phyloP scores from a whole-genome alignment of 148 eudicot species.

The Nyssa sinensis region DNA sequence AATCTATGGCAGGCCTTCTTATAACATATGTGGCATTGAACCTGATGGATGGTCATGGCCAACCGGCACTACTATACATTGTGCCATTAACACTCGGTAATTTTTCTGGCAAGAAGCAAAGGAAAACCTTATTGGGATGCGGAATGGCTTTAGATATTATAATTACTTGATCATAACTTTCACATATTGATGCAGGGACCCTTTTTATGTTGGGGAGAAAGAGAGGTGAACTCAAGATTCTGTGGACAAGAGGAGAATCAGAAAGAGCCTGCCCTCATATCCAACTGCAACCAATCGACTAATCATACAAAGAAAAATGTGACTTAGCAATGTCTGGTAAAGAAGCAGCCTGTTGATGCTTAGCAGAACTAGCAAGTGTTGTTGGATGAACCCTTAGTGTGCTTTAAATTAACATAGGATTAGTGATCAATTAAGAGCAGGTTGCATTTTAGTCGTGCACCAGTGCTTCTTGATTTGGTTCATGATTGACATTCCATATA shows the following conservation, averaged over 20 bases:
- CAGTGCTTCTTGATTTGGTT: neutral
- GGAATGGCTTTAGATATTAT: no score
- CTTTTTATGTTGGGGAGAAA: conserved; percentile 49
- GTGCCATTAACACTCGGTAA: conserved; percentile 79
- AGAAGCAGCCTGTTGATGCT: neutral
- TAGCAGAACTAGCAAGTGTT: neutral
- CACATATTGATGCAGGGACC: conserved; percentile 44
- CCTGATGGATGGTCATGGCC: conserved; percentile 92
- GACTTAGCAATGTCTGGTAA: neutral
- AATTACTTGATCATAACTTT: no score
- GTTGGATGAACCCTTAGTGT: neutral
- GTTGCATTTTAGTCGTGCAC: neutral
- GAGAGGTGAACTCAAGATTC: conserved; percentile 60
- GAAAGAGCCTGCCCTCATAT: conserved; percentile 64
- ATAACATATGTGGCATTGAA: conserved; percentile 75
- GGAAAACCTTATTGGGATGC: no score
- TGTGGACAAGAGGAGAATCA: conserved; percentile 78
- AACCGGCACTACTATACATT: conserved; percentile 84
- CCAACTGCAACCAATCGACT: conserved; percentile 33
- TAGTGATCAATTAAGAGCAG: neutral
- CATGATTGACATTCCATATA: neutral
- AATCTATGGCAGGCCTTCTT: conserved; percentile 60
- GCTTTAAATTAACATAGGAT: neutral
- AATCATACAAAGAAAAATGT: conserved; percentile 18
- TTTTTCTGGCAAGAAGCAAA: neutral